Percentiles rank a stretch among this genome's conserved stretches.
phyloP scores from a whole-genome alignment of 2,329 filamentous ascomycete genomes.

The Penicillium oxalicum region DNA sequence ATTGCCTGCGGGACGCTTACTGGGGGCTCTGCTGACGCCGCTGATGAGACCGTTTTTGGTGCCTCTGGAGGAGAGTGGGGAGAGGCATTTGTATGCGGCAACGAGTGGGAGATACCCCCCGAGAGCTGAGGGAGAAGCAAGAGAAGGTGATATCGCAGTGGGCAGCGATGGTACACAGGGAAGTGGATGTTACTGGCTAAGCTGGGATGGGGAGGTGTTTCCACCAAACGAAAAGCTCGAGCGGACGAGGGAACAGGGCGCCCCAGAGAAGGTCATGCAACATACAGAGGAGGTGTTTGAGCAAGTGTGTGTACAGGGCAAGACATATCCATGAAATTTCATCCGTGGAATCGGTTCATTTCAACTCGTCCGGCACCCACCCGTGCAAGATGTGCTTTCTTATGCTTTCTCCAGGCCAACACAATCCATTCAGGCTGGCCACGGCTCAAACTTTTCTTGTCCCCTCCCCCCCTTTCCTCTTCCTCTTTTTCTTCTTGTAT shows the following conservation, averaged over 20 bases:
- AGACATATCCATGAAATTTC: background rate
- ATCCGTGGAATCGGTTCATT: too few species aligned
- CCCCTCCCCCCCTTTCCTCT: too few species aligned
- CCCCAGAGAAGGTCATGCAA: constrained; percentile 12
- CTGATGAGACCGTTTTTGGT: constrained; percentile 10
- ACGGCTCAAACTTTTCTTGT: too few species aligned
- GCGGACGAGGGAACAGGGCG: constrained; percentile 8
- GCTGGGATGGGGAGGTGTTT: constrained; percentile 7
- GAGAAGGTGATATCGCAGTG: constrained; percentile 2
- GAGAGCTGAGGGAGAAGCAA: background rate
- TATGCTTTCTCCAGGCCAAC: too few species aligned
- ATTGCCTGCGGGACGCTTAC: constrained; percentile 3
- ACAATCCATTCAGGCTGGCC: too few species aligned
- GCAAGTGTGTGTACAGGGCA: constrained; percentile 8
- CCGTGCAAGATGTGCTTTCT: too few species aligned
- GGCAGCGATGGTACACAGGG: constrained; percentile 13
- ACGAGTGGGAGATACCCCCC: constrained; percentile 14
- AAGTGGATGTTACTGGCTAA: constrained; percentile 13
- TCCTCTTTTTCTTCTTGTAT: too few species aligned
- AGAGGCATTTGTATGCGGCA: constrained; percentile 14
- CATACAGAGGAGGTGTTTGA: constrained; percentile 13
- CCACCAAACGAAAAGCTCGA: constrained; percentile 7
- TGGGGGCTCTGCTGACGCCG: constrained; percentile 3
- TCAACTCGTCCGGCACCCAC: too few species aligned
- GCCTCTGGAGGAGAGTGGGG: constrained; percentile 12